Evolutionary conservation across 768 basidiomycete species (phyloP), one percentile per base, ranked within the genome.

Genomic region (Peribolospora kevripleyi): DNA sequence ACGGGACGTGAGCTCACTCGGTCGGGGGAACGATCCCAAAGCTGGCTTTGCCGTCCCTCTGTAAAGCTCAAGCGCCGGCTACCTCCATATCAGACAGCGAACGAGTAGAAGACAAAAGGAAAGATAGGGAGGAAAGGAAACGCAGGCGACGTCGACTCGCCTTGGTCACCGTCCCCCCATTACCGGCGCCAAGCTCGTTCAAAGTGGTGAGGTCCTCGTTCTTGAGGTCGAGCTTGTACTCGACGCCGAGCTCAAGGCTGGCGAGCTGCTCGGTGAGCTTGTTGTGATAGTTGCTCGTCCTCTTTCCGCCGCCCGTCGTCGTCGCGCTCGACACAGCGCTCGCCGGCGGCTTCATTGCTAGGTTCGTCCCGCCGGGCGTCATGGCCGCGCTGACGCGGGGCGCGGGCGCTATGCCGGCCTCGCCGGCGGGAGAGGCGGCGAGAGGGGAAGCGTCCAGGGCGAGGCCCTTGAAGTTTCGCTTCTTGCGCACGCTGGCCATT

Each of bases 131-230:
- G 25, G 25, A 25, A 25, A 25, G 25, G 25, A 25, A 25, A 25
- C 25, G 25, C 1, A 25, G 25, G 25, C 25, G 25, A 25, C 25
- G 25, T 25, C 25, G 25, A 25, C 25, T 25, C 25, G 25, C 25
- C 69, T 83, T 84, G 69, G 88, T 88, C 50, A 98, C 93, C 54
- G 90, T 93, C 54, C 93, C 93, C 1, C 93, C 90, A 64, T 97
- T 97, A 3, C 93, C 93, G 60, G 84, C 80, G 3, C 93, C 93
- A 3, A 98, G 74, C 68, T 98, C 93, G 54, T 77, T 76, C 49
- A 97, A 65, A 60, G 90, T 83, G 68, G 81, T 81, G 65, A 98
- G 71, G 66, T 97, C 93, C 66, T 91, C 88, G 61, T 81, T 79
- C 62, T 77, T 73, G 61, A 97, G 70, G 63, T 91, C 83, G 61